Percentiles rank a stretch among this genome's conserved stretches.
Conservation (phyloP, 2,329 filamentous ascomycete species). For the Penicillium sp. region DNA sequence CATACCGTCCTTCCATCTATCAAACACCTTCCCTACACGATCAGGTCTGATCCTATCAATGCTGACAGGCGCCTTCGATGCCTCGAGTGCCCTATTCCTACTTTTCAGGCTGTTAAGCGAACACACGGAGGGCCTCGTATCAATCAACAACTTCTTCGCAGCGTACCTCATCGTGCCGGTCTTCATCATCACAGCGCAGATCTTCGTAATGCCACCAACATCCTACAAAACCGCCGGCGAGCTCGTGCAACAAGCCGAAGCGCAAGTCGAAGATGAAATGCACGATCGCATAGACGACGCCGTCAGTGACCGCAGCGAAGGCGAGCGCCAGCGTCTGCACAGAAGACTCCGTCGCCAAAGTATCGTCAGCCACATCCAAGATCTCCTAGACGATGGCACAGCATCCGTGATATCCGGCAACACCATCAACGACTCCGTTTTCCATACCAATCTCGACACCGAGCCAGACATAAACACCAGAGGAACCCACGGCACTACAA, state of each 20-base stretch:
- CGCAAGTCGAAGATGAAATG: conserved; percentile 52
- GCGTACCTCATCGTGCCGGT: conserved; percentile 68
- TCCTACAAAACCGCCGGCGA: conserved; percentile 86
- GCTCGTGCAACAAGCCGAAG: conserved; percentile 69
- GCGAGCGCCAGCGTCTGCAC: conserved; percentile 51
- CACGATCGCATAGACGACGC: conserved; percentile 57
- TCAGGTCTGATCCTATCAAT: conserved; percentile 77
- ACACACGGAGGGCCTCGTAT: conserved; percentile 56
- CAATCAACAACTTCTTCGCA: conserved; percentile 68
- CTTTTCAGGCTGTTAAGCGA: conserved; percentile 71
- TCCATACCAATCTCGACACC: conserved; percentile 9
- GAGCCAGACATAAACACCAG: neutral
- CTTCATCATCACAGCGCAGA: conserved; percentile 64
- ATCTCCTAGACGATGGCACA: conserved; percentile 59
- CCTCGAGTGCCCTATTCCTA: conserved; percentile 74
- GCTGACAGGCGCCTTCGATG: conserved; percentile 78
- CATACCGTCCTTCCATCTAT: conserved; percentile 79
- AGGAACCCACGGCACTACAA: neutral
- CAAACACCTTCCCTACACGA: conserved; percentile 74
- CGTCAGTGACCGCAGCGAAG: conserved; percentile 48
- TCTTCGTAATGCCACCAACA: conserved; percentile 69
- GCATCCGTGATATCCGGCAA: conserved; percentile 4
- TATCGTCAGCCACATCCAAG: conserved; percentile 68
- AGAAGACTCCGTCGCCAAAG: conserved; percentile 60
- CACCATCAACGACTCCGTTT: conserved; percentile 17